A percentile compares a stretch with the other conserved stretches of the same genome.
These are phyloP conservation scores for Phellinidium pouzarii DNA, from an alignment of 1,284 basidiomycete species.

Conservation along the genomic window DNA sequence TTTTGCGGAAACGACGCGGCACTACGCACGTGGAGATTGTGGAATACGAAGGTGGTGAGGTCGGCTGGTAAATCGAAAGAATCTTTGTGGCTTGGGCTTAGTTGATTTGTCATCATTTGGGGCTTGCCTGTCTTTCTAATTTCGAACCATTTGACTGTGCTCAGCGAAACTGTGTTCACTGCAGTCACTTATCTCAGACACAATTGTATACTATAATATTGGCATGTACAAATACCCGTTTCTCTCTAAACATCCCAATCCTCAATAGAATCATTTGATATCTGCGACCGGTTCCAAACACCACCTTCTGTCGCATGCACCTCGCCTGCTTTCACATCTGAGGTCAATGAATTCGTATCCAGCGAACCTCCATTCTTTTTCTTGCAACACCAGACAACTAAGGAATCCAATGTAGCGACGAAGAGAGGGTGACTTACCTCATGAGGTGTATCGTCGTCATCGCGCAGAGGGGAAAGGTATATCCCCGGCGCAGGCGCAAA, in stretches of 20 bases:
- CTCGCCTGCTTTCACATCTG: not conserved
- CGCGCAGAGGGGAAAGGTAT: conserved; percentile 41
- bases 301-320: not conserved
- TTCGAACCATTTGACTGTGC: too few relatives aligned
- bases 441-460: conserved; percentile 5
- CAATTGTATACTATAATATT: too few relatives aligned
- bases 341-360: not conserved
- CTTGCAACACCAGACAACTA: too few relatives aligned
- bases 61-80: conserved; percentile 62
- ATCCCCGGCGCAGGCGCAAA: conserved; percentile 41
- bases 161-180: too few relatives aligned
- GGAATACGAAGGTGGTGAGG: conserved; percentile 58
- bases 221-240: too few relatives aligned
- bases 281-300: conserved; percentile 28
- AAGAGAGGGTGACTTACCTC: not conserved
- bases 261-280: conserved; percentile 44
- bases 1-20: conserved; percentile 60
- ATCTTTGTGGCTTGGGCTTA: not conserved
- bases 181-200: too few relatives aligned
- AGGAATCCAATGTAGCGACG: too few relatives aligned
- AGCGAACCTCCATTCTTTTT: too few relatives aligned
- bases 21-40: conserved; percentile 47
- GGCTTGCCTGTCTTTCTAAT: too few relatives aligned
- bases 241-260: conserved; percentile 35
- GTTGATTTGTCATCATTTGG: too few relatives aligned